Conservation (phyloP, 2,329 filamentous ascomycete genomes). For the Emericellopsis atlantica region DNA sequence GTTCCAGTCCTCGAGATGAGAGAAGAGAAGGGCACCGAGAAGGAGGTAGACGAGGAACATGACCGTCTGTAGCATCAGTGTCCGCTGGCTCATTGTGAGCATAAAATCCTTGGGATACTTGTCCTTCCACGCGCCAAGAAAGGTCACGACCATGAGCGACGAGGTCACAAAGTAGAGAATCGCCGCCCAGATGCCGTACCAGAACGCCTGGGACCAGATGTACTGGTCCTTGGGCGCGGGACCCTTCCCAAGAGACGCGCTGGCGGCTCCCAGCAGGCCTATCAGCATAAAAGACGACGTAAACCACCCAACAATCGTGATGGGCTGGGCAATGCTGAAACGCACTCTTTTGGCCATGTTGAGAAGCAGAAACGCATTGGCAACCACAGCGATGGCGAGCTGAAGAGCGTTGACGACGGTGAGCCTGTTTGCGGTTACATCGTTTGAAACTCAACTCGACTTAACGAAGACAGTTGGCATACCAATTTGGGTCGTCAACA, state of each 20-base stretch:
- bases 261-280: slow-evolving; percentile 52
- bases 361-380: slow-evolving; percentile 71
- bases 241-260: slow-evolving; percentile 35
- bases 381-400: slow-evolving; percentile 60
- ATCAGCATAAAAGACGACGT: slow-evolving; percentile 52
- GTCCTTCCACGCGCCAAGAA: slow-evolving; percentile 55
- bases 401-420: slow-evolving; percentile 67
- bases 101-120: slow-evolving; percentile 71
- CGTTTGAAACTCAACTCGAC: too few relatives aligned
- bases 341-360: slow-evolving; percentile 76
- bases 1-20: slow-evolving; percentile 57
- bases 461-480: slow-evolving; percentile 7
- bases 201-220: slow-evolving; percentile 69
- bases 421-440: slow-evolving; percentile 32
- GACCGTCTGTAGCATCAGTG: slow-evolving; percentile 83
- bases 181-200: slow-evolving; percentile 73
- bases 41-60: slow-evolving; percentile 72
- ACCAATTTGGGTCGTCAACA: slow-evolving; percentile 61
- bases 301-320: slow-evolving; percentile 74
- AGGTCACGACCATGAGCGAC: slow-evolving; percentile 65
- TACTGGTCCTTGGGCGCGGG: slow-evolving; percentile 5
- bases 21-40: slow-evolving; percentile 65
- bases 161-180: slow-evolving; percentile 69
- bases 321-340: slow-evolving; percentile 70
- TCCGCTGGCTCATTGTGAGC: slow-evolving; percentile 70